Base-by-base conservation (phyloP, 352 stramenopile genomes). In the Stramenopiles sp. region DNA sequence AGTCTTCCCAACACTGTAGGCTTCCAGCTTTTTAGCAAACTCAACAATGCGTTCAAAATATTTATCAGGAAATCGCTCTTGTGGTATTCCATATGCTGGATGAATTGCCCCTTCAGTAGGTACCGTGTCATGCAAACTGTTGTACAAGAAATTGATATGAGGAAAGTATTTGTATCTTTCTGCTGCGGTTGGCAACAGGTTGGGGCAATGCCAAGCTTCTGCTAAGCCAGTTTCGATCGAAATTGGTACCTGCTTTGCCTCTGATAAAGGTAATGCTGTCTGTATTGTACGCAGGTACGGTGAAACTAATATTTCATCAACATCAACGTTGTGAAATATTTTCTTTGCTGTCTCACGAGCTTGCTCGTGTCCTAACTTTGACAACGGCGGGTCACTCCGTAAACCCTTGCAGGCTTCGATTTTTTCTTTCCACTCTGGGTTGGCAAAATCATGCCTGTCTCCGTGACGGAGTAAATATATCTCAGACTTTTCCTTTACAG, bases 151-250 rank as follows among this genome's bases (percentile, higher is more conserved):
- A 75, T 87, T 82, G 25, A 87, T 32, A 31, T 83, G 39, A 0
- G 83, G 83, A 82, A 87, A 87, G 80, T 87, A 87, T 0, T 82
- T 78, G 44, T 85, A 87, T 80, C 84, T 55, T 44, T 87, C 82
- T 25, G 78, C 29, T 0, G 82, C 32, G 7, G 80, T 71, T 0
- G 83, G 82, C 31, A 87, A 25, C 4, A 80, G 30, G 7, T 76
- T 44, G 25, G 82, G 82, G 30, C 81, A 85, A 33, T 85, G 82
- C 67, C 84, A 76, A 25, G 84, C 81, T 81, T 86, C 85, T 14
- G 67, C 80, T 39, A 87, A 80, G 32, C 85, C 84, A 30, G 85
- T 75, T 76, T 87, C 84, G 80, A 87, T 84, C 32, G 25, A 82
- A 22, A 87, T 1, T 0, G 80, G 82, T 32, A 84, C 8, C 25